Base-by-base conservation (phyloP, 306 rosid species). In the Corylus heterophylla region DNA sequence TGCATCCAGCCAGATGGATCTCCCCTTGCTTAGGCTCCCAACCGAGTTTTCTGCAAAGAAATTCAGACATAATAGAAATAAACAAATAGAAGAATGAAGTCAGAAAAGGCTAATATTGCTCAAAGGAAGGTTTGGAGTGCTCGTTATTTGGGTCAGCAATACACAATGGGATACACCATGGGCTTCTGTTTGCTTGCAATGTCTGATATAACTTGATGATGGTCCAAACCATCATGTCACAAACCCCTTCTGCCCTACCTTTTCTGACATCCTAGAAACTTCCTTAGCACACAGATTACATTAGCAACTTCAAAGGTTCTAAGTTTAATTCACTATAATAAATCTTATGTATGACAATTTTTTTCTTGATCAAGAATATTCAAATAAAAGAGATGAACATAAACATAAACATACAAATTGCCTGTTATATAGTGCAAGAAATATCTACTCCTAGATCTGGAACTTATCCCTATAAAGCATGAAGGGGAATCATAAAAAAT, bases 1-100 rank as follows among this genome's bases (percentile, higher is more conserved):
- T 39, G 96, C 90, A 86, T 95, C 94, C 59, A 89, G 86, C 94
- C 59, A 89, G 86, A 85, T 88, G 89, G 85, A 80, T 78, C 83
- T 88, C 89, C 0, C 82, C 82, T 11, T 83, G 84, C 83, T 90
- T 92, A 50, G 98, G 88, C 14, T 94, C 95, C 98, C 98, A 94
- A 77, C 98, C 97, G 79, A 94, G 97, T 87, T 78, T 91, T 90
- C 98, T 94, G 85, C 66, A 84, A 71, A 67, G n/a, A 67, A 64
- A 84, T 79, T 68, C 18, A 54, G 37, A 64, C 18, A 74, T 29
- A 56, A 14, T 12, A 51, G 51, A 50, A 37, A 49, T 2, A 51
- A 10, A 31, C 12, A 54, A 17, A 5, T 16, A 58, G 35, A 52
- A 14, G 16, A 51, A 56, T 10, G 39, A 69, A 52, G 75, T 6